These are phyloP conservation scores for Lipomyces orientalis DNA, from an alignment of 805 yeast species.

Conservation along the genomic window DNA sequence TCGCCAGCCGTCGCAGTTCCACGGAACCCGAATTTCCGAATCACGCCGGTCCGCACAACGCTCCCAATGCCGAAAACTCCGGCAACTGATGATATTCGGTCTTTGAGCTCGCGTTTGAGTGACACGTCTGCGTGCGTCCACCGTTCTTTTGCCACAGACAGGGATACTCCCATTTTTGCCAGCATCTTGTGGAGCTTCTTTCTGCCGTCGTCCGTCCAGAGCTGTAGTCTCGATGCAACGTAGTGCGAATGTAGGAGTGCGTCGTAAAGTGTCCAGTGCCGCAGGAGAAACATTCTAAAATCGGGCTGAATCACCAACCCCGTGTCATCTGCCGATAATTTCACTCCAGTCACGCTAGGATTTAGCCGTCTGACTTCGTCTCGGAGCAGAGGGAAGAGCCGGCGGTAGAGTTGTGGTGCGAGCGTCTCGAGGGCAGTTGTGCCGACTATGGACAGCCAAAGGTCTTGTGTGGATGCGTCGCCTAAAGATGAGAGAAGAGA, in stretches of 20 bases:
- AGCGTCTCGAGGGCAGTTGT: constrained; percentile 77
- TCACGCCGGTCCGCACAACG: constrained; percentile 81
- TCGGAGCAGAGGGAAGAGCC: constrained; percentile 71
- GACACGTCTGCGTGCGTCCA: constrained; percentile 90
- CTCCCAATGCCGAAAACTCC: constrained; percentile 82
- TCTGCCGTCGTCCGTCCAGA: constrained; percentile 93
- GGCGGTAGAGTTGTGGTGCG: constrained; percentile 72
- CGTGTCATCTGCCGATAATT: constrained; percentile 40
- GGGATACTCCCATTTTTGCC: constrained; percentile 94
- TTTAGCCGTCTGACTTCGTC: constrained; percentile 83
- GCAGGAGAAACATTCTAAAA: constrained; percentile 79
- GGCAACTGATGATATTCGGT: constrained; percentile 70
- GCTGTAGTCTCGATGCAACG: constrained; percentile 80
- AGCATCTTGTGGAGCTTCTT: constrained; percentile 86
- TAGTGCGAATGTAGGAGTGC: constrained; percentile 89
- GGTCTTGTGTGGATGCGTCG: constrained; percentile 66
- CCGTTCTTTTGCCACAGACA: constrained; percentile 84
- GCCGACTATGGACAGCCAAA: constrained; percentile 92
- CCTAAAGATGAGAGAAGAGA: constrained; percentile 81
- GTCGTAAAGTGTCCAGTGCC: constrained; percentile 94
- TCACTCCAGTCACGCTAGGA: constrained; percentile 42
- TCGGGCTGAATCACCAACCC: constrained; percentile 75
- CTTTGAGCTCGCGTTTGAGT: constrained; percentile 73
- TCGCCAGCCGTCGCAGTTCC: constrained; percentile 92
- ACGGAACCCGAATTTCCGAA: constrained; percentile 83